Base-by-base conservation (phyloP, 495 filamentous ascomycete genomes). In the Xylaria sp. region DNA sequence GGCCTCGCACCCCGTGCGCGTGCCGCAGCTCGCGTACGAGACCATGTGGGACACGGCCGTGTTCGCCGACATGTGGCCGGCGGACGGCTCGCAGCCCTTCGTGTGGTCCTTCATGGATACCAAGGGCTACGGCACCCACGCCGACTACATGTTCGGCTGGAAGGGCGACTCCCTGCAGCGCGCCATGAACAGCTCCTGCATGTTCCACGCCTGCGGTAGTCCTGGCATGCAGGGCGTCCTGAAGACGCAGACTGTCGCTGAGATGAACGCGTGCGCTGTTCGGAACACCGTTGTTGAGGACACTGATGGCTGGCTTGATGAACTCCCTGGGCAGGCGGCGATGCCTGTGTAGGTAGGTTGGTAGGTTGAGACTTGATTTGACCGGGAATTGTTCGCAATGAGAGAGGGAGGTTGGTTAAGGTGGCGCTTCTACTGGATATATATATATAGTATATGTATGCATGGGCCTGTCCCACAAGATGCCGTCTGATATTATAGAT, bases 1-100 rank as follows among this genome's bases (percentile, higher is more conserved):
- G 19, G 69, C 76, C 0, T 84, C 84, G 11, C 85, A 86, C 77
- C 85, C 85, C 7, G 79, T 83, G 8, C 79, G 81, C 70, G 74
- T 85, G 71, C 81, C 85, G 21, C 85, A 86, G 73, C 70, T 86
- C 5, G 82, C 82, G 24, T 86, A 84, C 78, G 85, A 86, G 74
- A 84, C 84, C 1, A 82, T 86, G 72, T 86, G 84, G 83, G 79
- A 85, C 68, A 84, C 84, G 19, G 79, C 80, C 17, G 67, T 70
- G 26, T 86, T 85, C 78, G 69, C 76, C 65, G 72, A 61, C 72
- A 77, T 83, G 77, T 86, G 84, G 82, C 83, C 84, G 24, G 70
- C 70, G 17, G 82, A 81, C 61, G 82, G 80, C 19, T 75, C 76
- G 19, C 77, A 85, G 31, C 84, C 84, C 5, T 85, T 86, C 65